Percentiles rank a stretch among this genome's conserved stretches.
Conservation (phyloP, 345 rosid genomes). For the Boechera retrofracta region DNA sequence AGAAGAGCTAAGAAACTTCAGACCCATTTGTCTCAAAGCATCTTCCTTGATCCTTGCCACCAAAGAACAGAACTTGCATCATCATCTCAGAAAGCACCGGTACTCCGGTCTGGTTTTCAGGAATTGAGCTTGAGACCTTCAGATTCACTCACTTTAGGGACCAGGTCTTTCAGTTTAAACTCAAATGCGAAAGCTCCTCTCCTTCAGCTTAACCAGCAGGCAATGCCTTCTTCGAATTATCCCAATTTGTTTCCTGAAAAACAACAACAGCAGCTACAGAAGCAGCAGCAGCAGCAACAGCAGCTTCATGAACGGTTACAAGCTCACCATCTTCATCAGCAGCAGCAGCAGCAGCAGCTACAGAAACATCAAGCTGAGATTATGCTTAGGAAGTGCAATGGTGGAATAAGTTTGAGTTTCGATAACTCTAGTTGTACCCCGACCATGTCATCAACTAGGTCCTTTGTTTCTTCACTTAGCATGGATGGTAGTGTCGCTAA, state of each 20-base stretch:
- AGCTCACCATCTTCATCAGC: slow-evolving; percentile 58
- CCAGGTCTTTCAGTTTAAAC: slow-evolving; percentile 57
- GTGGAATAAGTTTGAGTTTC: slow-evolving; percentile 64
- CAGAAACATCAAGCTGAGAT: slow-evolving; percentile 81
- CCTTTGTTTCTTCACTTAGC: slow-evolving; percentile 69
- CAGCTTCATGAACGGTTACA: slow-evolving; percentile 56
- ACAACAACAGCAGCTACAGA: slow-evolving; percentile 50
- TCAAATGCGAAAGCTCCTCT: slow-evolving; percentile 59
- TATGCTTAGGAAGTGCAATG: slow-evolving; percentile 63
- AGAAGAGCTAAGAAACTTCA: slow-evolving; percentile 69
- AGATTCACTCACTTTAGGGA: slow-evolving; percentile 60
- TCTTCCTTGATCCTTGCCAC: slow-evolving; percentile 55
- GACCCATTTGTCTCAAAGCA: slow-evolving; percentile 56
- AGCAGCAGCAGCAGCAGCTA: slow-evolving; percentile 48
- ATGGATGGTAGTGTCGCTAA: slow-evolving; percentile 63
- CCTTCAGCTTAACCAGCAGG: slow-evolving; percentile 55
- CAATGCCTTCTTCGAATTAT: slow-evolving; percentile 48
- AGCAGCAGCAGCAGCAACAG: slow-evolving; percentile 55
- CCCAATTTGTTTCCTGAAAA: slow-evolving; percentile 56
- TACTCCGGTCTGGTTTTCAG: slow-evolving; percentile 53
- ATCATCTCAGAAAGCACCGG: slow-evolving; percentile 47
- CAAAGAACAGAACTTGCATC: slow-evolving; percentile 44
- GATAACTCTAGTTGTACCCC: slow-evolving; percentile 60
- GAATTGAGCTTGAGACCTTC: slow-evolving; percentile 61
- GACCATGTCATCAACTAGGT: slow-evolving; percentile 69